Percentiles rank a stretch among this genome's conserved stretches.
phyloP scores from a whole-genome alignment of 148 eudicot species.

The Beta vulgaris region DNA sequence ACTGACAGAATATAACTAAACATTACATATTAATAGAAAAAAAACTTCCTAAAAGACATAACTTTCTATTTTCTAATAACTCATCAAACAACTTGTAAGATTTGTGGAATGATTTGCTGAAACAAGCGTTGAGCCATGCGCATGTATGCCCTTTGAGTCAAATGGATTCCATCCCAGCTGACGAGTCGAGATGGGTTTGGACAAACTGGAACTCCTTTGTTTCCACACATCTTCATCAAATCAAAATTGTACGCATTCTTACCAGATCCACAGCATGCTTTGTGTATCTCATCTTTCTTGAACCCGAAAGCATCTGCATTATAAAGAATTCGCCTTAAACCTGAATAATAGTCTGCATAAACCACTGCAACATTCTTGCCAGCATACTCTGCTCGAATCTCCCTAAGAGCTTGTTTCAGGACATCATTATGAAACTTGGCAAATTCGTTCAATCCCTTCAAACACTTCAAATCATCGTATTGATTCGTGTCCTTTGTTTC shows the following conservation, averaged over 20 bases:
- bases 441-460: conserved; percentile 16
- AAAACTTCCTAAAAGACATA: no score
- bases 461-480: conserved; percentile 25
- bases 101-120: no score
- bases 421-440: conserved; percentile 12
- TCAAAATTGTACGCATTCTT: conserved; percentile 12
- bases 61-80: no score
- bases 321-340: conserved; percentile 24
- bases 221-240: conserved; percentile 13
- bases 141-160: conserved; percentile 21
- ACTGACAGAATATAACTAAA: no score
- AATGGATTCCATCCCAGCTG: conserved; percentile 15
- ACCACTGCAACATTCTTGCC: not conserved
- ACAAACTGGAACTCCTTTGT: not conserved
- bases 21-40: no score
- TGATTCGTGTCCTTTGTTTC: not conserved
- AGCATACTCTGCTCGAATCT: conserved; percentile 19
- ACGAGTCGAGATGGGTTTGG: conserved; percentile 1
- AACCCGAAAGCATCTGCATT: conserved; percentile 24
- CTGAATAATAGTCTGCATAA: conserved; percentile 26
- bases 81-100: no score
- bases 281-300: conserved; percentile 1
- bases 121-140: conserved; percentile 16
- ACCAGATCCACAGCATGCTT: conserved; percentile 29
- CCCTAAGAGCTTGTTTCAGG: conserved; percentile 13